Conservation (phyloP, 176 grass and related monocot genomes). For the Coix lacrymajobi region DNA sequence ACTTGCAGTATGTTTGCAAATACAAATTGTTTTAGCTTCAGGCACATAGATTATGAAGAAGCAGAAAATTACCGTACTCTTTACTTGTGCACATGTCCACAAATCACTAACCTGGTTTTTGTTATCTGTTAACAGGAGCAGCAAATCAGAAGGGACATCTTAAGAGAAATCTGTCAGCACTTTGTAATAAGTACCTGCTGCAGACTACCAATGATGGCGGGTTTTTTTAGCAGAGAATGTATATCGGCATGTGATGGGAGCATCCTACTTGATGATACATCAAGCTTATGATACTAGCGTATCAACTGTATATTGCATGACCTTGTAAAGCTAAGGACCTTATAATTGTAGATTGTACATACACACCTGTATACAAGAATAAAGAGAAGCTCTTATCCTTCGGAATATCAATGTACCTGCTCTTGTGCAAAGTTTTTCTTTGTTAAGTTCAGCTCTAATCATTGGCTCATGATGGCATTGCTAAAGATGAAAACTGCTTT, state of each 20-base stretch:
- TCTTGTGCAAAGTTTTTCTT: constrained; percentile 11
- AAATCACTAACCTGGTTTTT: constrained; percentile 11
- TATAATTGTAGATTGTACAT: constrained; percentile 29
- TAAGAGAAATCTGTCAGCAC: background rate
- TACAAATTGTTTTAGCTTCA: background rate
- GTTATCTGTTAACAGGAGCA: constrained; percentile 30
- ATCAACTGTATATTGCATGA: constrained; percentile 5
- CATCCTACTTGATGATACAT: background rate
- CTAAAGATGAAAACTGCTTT: constrained; percentile 31
- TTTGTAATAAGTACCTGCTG: constrained; percentile 3
- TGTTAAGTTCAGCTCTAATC: constrained; percentile 27
- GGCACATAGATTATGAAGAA: background rate
- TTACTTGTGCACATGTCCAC: background rate
- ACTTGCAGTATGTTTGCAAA: background rate
- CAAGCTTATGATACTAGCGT: background rate
- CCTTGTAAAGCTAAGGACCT: constrained; percentile 15
- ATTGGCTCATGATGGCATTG: constrained; percentile 36
- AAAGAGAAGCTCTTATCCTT: constrained; percentile 27
- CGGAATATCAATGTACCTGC: constrained; percentile 27
- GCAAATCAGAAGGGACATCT: constrained; percentile 28
- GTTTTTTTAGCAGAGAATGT: background rate
- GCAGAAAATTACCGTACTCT: background rate
- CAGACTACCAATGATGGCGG: background rate
- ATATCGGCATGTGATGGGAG: constrained; percentile 5
- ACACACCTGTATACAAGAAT: constrained; percentile 17